These are phyloP conservation scores for Talaromyces thailandensis DNA, from an alignment of 495 filamentous ascomycete genomes.

Conservation along the genomic window DNA sequence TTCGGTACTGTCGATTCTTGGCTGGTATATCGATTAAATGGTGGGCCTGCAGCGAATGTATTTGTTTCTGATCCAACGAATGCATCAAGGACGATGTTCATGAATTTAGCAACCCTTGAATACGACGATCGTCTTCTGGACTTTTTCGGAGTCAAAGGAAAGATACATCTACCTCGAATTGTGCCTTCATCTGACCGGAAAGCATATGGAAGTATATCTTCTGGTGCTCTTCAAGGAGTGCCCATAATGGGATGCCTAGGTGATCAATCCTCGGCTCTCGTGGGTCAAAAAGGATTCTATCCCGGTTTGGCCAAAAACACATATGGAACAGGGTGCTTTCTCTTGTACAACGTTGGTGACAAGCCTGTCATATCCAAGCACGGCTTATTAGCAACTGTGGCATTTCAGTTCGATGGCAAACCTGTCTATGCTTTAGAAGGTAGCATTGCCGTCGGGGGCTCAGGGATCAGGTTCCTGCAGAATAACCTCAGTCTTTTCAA, in stretches of 20 bases:
- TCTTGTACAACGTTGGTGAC: constrained; percentile 86
- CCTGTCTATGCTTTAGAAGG: constrained; percentile 90
- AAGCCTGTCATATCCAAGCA: constrained; percentile 85
- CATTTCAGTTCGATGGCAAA: constrained; percentile 59
- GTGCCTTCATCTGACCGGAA: constrained; percentile 72
- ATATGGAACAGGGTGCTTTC: constrained; percentile 92
- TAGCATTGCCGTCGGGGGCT: constrained; percentile 86
- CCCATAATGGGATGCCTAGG: constrained; percentile 82
- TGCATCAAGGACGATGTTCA: constrained; percentile 93
- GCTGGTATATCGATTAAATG: constrained; percentile 86
- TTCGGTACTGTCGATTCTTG: constrained; percentile 93
- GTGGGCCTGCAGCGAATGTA: constrained; percentile 56
- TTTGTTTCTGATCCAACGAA: constrained; percentile 90
- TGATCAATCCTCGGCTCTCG: constrained; percentile 87
- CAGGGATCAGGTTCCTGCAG: constrained; percentile 80
- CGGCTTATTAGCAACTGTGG: constrained; percentile 85
- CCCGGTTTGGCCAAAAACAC: constrained; percentile 93
- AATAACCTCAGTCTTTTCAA: constrained; percentile 78
- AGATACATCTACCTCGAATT: constrained; percentile 69
- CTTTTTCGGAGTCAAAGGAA: constrained; percentile 73
- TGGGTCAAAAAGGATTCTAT: constrained; percentile 84
- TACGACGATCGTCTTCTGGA: constrained; percentile 75
- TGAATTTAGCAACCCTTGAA: constrained; percentile 75
- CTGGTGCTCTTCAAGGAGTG: constrained; percentile 56
- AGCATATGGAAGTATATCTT: constrained; percentile 60